Evolutionary conservation across 306 rosid species (phyloP).

Genomic region (Prunus armeniaca): DNA sequence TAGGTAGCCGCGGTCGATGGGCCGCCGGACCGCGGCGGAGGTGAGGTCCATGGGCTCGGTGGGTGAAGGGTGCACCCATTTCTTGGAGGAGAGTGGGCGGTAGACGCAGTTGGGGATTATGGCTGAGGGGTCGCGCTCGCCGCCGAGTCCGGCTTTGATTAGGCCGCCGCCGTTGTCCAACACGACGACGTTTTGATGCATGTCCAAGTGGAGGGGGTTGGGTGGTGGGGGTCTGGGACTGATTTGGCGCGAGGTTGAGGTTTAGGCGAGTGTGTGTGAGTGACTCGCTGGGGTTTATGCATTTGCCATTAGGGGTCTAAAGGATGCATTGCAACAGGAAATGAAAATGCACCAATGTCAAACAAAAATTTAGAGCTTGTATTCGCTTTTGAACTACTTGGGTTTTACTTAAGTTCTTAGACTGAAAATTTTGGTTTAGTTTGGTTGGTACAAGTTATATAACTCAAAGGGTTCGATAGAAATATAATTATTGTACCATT

Average conservation of each 20-base stretch:
- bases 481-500: too few species aligned
- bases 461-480: not conserved
- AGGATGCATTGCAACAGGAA: not conserved
- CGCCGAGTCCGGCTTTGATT: conserved; percentile 79
- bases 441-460: too few species aligned
- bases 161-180: conserved; percentile 95
- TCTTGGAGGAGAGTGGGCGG: conserved; percentile 68
- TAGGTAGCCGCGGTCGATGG: conserved; percentile 84
- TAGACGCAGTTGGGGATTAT: conserved; percentile 76
- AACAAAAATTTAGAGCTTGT: too few species aligned
- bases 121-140: conserved; percentile 68
- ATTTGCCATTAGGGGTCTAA: not conserved
- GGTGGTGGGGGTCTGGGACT: too few species aligned
- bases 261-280: not conserved
- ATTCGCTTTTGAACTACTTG: too few species aligned
- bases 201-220: not conserved
- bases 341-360: too few species aligned
- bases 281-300: not conserved
- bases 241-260: not conserved
- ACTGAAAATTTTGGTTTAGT: too few species aligned
- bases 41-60: conserved; percentile 61
- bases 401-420: too few species aligned
- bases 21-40: conserved; percentile 89
- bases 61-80: conserved; percentile 76
- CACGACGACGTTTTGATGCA: conserved; percentile 59